Conservation (phyloP, 2,329 filamentous ascomycete genomes). For the Ascochyta fabae region DNA sequence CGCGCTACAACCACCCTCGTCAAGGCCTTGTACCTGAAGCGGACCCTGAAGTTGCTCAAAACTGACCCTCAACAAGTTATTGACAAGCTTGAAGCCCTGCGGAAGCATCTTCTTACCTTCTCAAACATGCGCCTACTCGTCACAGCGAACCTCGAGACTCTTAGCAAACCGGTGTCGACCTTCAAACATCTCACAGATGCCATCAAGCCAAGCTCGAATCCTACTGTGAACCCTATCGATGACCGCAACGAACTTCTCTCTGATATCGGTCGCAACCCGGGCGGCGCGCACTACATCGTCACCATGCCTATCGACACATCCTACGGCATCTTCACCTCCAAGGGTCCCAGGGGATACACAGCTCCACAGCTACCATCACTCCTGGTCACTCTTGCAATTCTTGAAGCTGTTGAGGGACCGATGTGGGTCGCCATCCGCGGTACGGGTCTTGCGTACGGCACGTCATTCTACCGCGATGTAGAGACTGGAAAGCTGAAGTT, state of each 20-base stretch:
- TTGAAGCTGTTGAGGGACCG: constrained; percentile 91
- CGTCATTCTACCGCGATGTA: constrained; percentile 76
- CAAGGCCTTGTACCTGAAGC: constrained; percentile 84
- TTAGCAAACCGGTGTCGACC: constrained; percentile 75
- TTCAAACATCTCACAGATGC: constrained; percentile 70
- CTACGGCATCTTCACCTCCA: constrained; percentile 77
- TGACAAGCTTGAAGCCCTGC: constrained; percentile 76
- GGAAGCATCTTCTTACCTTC: constrained; percentile 77
- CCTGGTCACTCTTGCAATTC: constrained; percentile 86
- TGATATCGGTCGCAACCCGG: constrained; percentile 74
- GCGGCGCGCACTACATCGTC: constrained; percentile 77
- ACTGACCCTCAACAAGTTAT: constrained; percentile 78
- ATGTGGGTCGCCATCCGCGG: constrained; percentile 94
- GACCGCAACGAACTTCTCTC: constrained; percentile 75
- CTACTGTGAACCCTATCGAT: constrained; percentile 72
- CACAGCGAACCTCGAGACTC: constrained; percentile 77
- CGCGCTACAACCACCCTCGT: constrained; percentile 84
- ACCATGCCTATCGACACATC: constrained; percentile 95
- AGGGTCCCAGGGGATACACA: constrained; percentile 75
- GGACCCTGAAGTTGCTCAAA: constrained; percentile 80
- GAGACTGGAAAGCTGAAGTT: constrained; percentile 84
- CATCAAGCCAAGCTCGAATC: constrained; percentile 56
- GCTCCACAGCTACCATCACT: constrained; percentile 82
- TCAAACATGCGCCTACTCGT: constrained; percentile 87
- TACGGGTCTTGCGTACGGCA: constrained; percentile 90